These are phyloP conservation scores for Puccinellia tenuiflora DNA, from an alignment of 176 grass and related monocot genomes.

Conservation along the genomic window DNA sequence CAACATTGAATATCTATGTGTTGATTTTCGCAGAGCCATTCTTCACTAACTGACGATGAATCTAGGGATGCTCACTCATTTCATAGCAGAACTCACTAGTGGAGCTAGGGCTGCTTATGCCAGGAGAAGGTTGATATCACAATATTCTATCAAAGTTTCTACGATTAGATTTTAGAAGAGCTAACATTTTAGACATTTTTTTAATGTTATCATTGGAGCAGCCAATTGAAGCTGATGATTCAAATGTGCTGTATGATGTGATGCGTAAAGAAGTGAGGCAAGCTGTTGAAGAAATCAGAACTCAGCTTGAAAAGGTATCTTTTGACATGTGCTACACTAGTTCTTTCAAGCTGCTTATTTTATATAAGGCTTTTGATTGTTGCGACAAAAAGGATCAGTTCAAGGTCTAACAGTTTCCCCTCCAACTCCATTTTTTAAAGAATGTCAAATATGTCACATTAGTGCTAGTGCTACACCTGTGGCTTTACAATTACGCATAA, in stretches of 20 bases:
- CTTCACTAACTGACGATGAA: conserved; percentile 98
- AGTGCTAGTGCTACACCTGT: not conserved
- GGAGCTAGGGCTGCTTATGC: conserved; percentile 38
- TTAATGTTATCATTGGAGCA: conserved; percentile 36
- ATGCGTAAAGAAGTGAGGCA: conserved; percentile 91
- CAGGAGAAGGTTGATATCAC: conserved; percentile 57
- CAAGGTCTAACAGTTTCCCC: not conserved
- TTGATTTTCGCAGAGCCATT: conserved; percentile 57
- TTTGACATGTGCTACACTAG: not conserved
- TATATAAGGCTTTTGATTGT: not conserved
- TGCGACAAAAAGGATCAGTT: not conserved
- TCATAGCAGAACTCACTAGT: conserved; percentile 42
- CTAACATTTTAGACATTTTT: not conserved
- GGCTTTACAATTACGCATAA: not conserved
- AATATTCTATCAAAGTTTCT: not conserved
- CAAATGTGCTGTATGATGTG: conserved; percentile 52
- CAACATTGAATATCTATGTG: conserved; percentile 5
- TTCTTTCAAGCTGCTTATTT: not conserved
- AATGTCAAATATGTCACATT: not conserved
- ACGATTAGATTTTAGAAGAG: not conserved
- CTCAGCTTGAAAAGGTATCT: conserved; percentile 64
- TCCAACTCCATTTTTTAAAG: not conserved
- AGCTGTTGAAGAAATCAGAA: conserved; percentile 85
- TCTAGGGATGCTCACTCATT: conserved; percentile 41
- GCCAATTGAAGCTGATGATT: conserved; percentile 13